Conservation (phyloP, 2,329 filamentous ascomycete genomes). For the Pestalotiopsis sp. region DNA sequence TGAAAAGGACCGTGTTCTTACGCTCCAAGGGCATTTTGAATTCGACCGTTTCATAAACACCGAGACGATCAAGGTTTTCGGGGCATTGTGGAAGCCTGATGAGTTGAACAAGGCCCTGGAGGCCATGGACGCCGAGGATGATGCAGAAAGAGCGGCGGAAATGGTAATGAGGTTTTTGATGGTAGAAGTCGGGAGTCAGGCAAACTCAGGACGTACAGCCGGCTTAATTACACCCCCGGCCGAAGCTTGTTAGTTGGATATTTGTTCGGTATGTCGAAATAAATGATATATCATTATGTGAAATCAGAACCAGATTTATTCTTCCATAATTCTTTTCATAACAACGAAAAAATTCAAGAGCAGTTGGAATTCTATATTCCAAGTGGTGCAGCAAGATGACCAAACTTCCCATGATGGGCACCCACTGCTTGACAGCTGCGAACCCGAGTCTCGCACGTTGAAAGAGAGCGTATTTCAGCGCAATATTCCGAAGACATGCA, state of each 20-base stretch:
- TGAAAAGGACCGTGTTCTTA: conserved; percentile 33
- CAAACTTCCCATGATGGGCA: too few relatives aligned
- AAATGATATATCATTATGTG: too few relatives aligned
- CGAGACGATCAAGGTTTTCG: conserved; percentile 23
- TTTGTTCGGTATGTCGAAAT: not conserved
- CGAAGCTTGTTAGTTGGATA: not conserved
- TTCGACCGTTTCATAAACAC: conserved; percentile 37
- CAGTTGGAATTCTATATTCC: too few relatives aligned
- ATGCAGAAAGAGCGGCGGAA: conserved; percentile 8
- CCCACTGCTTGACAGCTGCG: too few relatives aligned
- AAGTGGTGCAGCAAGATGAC: too few relatives aligned
- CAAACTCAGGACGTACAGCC: not conserved
- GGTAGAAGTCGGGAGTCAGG: not conserved
- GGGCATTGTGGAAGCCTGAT: conserved; percentile 1
- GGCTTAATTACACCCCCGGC: not conserved
- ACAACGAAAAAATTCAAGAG: too few relatives aligned
- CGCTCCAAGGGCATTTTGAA: conserved; percentile 39
- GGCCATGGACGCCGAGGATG: conserved; percentile 10
- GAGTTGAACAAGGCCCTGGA: not conserved
- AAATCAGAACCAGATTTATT: too few relatives aligned
- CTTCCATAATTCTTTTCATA: too few relatives aligned
- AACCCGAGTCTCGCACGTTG: too few relatives aligned
- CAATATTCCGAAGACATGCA: too few relatives aligned
- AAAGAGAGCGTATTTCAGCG: too few relatives aligned
- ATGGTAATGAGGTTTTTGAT: conserved; percentile 6